phyloP scores from a whole-genome alignment of 179 eudicot species.

The Silene noctiflora region DNA sequence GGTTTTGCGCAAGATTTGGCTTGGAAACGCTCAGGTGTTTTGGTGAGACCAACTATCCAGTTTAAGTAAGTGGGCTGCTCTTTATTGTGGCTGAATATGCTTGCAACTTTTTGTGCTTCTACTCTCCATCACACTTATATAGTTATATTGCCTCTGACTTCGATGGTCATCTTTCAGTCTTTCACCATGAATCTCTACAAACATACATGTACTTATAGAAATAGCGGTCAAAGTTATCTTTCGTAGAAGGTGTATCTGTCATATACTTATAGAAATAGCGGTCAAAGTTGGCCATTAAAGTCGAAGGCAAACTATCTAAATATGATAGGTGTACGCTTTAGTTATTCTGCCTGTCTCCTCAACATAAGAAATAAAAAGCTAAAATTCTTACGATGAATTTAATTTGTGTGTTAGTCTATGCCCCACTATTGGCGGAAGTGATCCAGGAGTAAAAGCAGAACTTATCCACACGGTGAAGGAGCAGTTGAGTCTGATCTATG shows the following conservation, averaged over 20 bases:
- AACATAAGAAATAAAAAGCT: neutral
- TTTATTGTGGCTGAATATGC: neutral
- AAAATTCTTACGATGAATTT: neutral
- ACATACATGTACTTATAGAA: neutral
- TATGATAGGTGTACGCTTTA: neutral
- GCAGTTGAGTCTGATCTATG: slow-evolving; percentile 66
- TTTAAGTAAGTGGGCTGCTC: slow-evolving; percentile 45
- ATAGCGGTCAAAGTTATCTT: neutral
- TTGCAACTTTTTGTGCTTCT: neutral
- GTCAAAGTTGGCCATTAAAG: neutral
- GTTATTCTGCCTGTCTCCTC: neutral
- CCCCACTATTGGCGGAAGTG: slow-evolving; percentile 88
- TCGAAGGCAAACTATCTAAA: neutral
- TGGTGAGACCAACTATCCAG: slow-evolving; percentile 86
- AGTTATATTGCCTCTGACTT: neutral
- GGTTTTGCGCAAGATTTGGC: slow-evolving; percentile 82
- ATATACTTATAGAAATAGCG: neutral
- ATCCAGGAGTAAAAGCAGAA: slow-evolving; percentile 75
- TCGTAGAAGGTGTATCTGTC: neutral
- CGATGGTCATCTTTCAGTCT: neutral
- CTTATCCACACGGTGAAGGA: slow-evolving; percentile 76
- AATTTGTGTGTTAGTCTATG: slow-evolving; percentile 45
- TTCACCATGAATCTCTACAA: neutral
- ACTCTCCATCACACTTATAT: neutral
- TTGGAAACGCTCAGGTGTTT: slow-evolving; percentile 90